These are phyloP conservation scores for Ophiostoma piceae DNA, from an alignment of 2,329 filamentous ascomycete genomes.

Conservation along the genomic window DNA sequence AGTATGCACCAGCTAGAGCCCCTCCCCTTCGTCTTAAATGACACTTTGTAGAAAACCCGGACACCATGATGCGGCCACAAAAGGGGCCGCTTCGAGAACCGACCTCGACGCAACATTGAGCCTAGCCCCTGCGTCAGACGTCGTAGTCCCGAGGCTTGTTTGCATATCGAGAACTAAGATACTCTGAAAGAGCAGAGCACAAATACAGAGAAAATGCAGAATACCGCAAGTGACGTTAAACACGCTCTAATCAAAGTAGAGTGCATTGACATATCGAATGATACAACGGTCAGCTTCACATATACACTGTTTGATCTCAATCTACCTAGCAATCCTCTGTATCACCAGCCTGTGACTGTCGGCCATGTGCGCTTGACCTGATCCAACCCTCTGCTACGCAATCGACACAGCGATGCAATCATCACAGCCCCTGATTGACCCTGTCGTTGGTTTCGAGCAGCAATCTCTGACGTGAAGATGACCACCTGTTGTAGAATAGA, in stretches of 20 bases:
- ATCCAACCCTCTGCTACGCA: neutral
- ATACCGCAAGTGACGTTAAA: too few species aligned
- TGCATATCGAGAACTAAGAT: neutral
- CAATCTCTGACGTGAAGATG: constrained; percentile 18
- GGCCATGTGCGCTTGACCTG: neutral
- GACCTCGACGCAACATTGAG: neutral
- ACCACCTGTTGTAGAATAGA: neutral
- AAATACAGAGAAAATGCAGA: too few species aligned
- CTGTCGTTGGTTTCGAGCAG: constrained; percentile 20
- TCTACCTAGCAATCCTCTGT: neutral
- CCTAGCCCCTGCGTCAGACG: neutral
- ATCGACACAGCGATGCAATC: neutral
- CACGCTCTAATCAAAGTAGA: neutral
- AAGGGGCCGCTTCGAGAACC: neutral
- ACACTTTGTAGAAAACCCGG: neutral
- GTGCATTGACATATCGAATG: neutral
- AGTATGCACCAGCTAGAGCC: neutral
- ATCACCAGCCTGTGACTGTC: neutral
- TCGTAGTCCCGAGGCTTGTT: neutral
- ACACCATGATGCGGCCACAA: neutral
- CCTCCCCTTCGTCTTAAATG: neutral
- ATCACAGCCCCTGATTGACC: constrained; percentile 20
- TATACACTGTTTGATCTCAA: neutral
- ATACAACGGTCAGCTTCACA: neutral
- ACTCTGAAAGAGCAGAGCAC: neutral